These are phyloP conservation scores for Globisporangium sylvaticum DNA, from an alignment of 352 stramenopile species.

Conservation along the genomic window DNA sequence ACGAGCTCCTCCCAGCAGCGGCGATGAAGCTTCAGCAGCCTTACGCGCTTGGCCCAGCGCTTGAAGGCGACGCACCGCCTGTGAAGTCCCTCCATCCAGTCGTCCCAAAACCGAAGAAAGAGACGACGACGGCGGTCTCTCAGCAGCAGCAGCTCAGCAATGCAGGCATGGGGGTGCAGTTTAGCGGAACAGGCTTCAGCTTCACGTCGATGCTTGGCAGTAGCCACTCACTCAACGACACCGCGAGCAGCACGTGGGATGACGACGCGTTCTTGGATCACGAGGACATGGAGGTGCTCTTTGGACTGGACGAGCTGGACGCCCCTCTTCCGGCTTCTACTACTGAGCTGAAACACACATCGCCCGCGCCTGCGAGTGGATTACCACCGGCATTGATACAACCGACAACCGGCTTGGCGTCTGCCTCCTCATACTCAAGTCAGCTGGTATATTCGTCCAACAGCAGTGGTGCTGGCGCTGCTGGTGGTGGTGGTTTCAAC, in stretches of 20 bases:
- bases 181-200: background rate
- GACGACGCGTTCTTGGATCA: background rate
- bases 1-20: too few relatives aligned
- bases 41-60: too few relatives aligned
- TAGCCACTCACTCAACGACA: background rate
- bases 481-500: background rate
- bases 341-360: background rate
- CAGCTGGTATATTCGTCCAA: background rate
- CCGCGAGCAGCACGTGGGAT: background rate
- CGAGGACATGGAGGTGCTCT: background rate
- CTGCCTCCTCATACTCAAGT: background rate
- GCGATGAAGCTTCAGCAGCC: too few relatives aligned
- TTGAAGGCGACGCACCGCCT: too few relatives aligned
- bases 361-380: too few relatives aligned
- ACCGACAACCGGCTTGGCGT: background rate
- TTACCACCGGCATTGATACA: too few relatives aligned
- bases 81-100: too few relatives aligned
- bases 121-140: too few relatives aligned
- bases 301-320: background rate
- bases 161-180: background rate
- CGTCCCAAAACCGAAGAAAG: too few relatives aligned
- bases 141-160: too few relatives aligned
- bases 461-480: background rate
- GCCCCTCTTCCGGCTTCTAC: background rate
- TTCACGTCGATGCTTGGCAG: background rate